A percentile compares a stretch with the other conserved stretches of the same genome.
phyloP scores from a whole-genome alignment of 352 stramenopile genomes.

The Phytophthora citricola region DNA sequence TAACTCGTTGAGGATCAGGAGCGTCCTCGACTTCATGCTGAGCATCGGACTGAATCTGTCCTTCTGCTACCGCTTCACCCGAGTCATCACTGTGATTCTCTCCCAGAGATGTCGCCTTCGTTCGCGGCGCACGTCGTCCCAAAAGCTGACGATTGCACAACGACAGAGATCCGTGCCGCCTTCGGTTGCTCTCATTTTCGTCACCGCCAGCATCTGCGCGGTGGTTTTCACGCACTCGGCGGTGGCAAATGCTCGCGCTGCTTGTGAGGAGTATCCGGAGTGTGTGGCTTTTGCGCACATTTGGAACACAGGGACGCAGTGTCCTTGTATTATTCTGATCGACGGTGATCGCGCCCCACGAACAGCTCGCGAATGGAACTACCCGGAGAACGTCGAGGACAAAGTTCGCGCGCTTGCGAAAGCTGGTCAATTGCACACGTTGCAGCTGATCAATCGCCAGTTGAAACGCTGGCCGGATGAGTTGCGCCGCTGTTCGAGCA shows the following conservation, averaged over 20 bases:
- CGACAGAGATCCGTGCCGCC: conserved; percentile 21
- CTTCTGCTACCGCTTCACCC: conserved; percentile 45
- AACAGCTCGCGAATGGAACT: conserved; percentile 32
- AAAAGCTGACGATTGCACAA: background rate
- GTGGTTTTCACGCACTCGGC: conserved; percentile 17
- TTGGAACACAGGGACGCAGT: conserved; percentile 13
- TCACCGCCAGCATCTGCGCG: background rate
- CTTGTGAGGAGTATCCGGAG: conserved; percentile 27
- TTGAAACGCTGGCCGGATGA: conserved; percentile 29
- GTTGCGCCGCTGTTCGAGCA: conserved; percentile 16
- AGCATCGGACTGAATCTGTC: conserved; percentile 41
- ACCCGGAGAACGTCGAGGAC: conserved; percentile 25
- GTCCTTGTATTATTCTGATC: conserved; percentile 39
- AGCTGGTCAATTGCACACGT: conserved; percentile 19
- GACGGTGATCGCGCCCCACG: conserved; percentile 28
- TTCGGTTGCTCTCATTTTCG: conserved; percentile 18
- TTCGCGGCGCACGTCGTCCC: background rate
- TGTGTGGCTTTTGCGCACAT: conserved; percentile 29
- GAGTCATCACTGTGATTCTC: conserved; percentile 23
- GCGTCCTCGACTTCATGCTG: conserved; percentile 36
- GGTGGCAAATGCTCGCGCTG: conserved; percentile 6
- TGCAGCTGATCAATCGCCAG: conserved; percentile 40
- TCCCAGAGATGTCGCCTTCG: background rate
- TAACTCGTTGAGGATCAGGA: conserved; percentile 39
- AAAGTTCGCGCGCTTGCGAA: conserved; percentile 21